Base-by-base conservation (phyloP, 2,329 filamentous ascomycete genomes). In the Cryphonectria radicalis region DNA sequence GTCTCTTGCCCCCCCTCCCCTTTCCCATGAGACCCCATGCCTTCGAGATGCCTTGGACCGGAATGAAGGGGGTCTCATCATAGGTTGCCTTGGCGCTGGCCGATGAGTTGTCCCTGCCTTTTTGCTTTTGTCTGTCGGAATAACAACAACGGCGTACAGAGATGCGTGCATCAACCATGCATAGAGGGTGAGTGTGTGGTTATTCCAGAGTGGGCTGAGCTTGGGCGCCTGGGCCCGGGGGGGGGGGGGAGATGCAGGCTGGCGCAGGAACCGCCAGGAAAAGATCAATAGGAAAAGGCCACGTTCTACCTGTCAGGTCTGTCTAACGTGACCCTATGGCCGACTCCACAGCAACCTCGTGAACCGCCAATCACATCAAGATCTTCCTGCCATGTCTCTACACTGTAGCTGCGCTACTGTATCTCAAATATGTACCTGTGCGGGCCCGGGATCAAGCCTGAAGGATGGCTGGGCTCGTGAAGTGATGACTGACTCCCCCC, bases 281-380 rank as follows among this genome's bases (percentile, higher is more conserved):
- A 70, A 63, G 53, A 65, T 70, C 71, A 72, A 72, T 72, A 43
- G 63, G 69, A 70, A 67, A 13, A 66, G 65, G 71, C 68, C 71
- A 72, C 71, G 71, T 72, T 67, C 65, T 53, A 64, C 66, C 40
- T 25, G 55, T 28, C 55, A 59, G 25, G 55, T 28, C 28, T 28
- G 25, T 8, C 63, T 53, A 37, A 40, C 66, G 68, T 68, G 60
- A 68, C 68, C 66, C 53, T 68, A 57, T 46, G 37, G 50, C 63
- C 50, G 50, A 60, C 68, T 67, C 68, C 71, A 72, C 71, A 32
- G 68, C 50, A 70, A 57, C 62, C 67, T 53, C 25, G 55, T 59
- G 68, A 67, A 69, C 64, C 53, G 37, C 60, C 64, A 62, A 64
- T 71, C 59, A 62, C 53, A 66, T 71, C 66, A 70, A 32, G 32